Conservation (phyloP, 2,329 filamentous ascomycete species). For the Epichloe elymi region DNA sequence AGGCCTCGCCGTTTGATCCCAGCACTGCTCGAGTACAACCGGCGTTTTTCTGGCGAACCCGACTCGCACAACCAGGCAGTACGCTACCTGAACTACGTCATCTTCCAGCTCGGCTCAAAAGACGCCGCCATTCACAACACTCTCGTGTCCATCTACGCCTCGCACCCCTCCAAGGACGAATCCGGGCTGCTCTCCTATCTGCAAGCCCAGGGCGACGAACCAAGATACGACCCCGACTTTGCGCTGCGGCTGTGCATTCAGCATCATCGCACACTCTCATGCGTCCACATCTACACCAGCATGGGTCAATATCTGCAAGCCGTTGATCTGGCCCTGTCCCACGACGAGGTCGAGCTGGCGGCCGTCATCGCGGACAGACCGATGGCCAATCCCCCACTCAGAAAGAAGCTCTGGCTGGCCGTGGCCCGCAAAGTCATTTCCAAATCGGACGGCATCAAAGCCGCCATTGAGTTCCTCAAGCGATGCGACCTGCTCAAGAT, state of each 20-base stretch:
- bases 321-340: constrained; percentile 81
- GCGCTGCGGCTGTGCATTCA: constrained; percentile 91
- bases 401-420: constrained; percentile 91
- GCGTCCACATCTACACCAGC: constrained; percentile 91
- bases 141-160: constrained; percentile 88
- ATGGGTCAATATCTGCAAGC: constrained; percentile 94
- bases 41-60: constrained; percentile 49
- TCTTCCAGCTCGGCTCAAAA: constrained; percentile 70
- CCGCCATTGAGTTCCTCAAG: constrained; percentile 85
- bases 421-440: constrained; percentile 91
- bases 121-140: constrained; percentile 93
- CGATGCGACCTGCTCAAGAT: constrained; percentile 86
- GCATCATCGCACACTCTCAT: constrained; percentile 81
- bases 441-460: constrained; percentile 75
- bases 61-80: constrained; percentile 77
- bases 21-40: constrained; percentile 86
- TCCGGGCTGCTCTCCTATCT: constrained; percentile 77
- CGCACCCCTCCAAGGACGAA: constrained; percentile 71
- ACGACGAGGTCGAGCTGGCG: constrained; percentile 81
- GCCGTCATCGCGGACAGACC: constrained; percentile 79
- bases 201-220: constrained; percentile 76
- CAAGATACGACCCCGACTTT: constrained; percentile 88
- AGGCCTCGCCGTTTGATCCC: constrained; percentile 83
- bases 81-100: constrained; percentile 83
- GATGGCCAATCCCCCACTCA: constrained; percentile 61